Evolutionary conservation across 306 rosid genomes (phyloP).

Genomic region (Canavalia ensiformis): DNA sequence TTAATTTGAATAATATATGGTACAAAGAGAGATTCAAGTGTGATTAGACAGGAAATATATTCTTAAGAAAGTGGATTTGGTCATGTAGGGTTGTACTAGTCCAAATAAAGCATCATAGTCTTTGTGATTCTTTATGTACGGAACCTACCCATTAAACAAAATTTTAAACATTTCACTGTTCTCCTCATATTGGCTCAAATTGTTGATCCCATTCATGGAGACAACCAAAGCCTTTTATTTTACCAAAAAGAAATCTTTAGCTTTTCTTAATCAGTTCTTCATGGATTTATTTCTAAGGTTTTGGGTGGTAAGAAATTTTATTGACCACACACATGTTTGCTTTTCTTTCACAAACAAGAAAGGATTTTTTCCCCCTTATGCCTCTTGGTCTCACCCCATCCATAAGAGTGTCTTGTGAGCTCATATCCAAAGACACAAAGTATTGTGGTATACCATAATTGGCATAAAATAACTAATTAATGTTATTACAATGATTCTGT

Average conservation of each 20-base stretch:
- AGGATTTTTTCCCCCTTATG: neutral
- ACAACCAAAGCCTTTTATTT: conserved; percentile 20
- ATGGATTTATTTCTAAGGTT: conserved; percentile 31
- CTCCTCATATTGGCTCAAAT: conserved; percentile 25
- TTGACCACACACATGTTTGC: conserved; percentile 39
- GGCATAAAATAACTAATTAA: neutral
- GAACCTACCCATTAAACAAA: conserved; percentile 42
- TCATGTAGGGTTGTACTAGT: conserved; percentile 36
- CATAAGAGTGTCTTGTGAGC: neutral
- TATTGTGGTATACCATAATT: neutral
- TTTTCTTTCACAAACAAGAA: conserved; percentile 12
- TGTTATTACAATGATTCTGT: too few species aligned
- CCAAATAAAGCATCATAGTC: conserved; percentile 54
- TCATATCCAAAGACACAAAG: neutral
- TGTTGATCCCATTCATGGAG: conserved; percentile 36
- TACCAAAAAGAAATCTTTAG: conserved; percentile 42
- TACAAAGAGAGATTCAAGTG: conserved; percentile 53
- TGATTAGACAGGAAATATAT: conserved; percentile 54
- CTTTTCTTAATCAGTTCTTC: conserved; percentile 45
- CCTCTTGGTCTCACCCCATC: neutral
- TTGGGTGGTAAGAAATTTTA: conserved; percentile 47
- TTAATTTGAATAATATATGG: conserved; percentile 45
- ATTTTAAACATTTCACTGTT: conserved; percentile 35
- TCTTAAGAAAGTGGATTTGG: conserved; percentile 50
- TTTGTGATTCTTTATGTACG: conserved; percentile 68